phyloP scores from a whole-genome alignment of 2,329 filamentous ascomycete genomes.

The Lachnellula arida region DNA sequence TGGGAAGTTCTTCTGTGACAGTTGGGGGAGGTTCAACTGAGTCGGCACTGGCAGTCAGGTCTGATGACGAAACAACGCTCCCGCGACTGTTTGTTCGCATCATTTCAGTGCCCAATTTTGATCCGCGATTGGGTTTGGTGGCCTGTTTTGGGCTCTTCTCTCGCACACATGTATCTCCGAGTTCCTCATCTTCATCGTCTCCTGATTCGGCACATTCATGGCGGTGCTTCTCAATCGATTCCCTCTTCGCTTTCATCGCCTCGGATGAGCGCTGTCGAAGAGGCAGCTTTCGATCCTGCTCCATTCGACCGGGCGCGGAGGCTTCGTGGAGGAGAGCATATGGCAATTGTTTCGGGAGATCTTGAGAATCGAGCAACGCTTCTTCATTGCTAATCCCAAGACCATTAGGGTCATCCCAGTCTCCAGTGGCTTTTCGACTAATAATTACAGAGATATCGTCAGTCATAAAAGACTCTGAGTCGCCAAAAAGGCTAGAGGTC shows the following conservation, averaged over 20 bases:
- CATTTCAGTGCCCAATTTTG: constrained; percentile 94
- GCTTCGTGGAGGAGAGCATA: constrained; percentile 54
- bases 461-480: constrained; percentile 71
- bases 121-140: constrained; percentile 62
- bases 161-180: constrained; percentile 51
- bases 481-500: constrained; percentile 81
- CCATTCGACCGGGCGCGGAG: constrained; percentile 61
- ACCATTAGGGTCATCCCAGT: constrained; percentile 76
- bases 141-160: constrained; percentile 44
- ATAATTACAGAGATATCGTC: constrained; percentile 77
- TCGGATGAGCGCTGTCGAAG: constrained; percentile 64
- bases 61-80: constrained; percentile 50
- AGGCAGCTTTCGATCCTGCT: constrained; percentile 33
- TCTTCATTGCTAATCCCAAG: constrained; percentile 69
- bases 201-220: constrained; percentile 79
- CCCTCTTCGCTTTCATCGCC: constrained; percentile 67
- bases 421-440: constrained; percentile 66
- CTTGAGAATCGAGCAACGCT: constrained; percentile 30
- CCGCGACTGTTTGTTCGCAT: constrained; percentile 95
- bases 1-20: constrained; percentile 23
- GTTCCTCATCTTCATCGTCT: constrained; percentile 91
- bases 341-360: constrained; percentile 39
- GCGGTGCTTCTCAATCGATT: constrained; percentile 67
- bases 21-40: constrained; percentile 26
- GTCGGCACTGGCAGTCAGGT: constrained; percentile 22